phyloP scores from a whole-genome alignment of 1,139 yeast species.

The Kodamaea arcana region DNA sequence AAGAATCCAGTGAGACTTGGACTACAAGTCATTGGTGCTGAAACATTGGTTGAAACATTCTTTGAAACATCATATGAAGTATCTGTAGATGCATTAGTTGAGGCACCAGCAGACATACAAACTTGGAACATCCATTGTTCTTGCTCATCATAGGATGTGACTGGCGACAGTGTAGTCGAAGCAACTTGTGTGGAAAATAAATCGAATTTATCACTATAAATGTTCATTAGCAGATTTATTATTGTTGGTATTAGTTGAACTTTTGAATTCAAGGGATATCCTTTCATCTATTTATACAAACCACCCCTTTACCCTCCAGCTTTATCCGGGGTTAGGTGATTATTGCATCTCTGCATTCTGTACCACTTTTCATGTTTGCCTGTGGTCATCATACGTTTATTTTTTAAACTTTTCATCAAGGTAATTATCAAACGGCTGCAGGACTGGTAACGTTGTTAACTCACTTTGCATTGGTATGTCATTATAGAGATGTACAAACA shows the following conservation, averaged over 20 bases:
- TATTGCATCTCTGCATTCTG: too few species aligned
- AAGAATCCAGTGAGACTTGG: conserved; percentile 7
- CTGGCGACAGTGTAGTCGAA: conserved; percentile 7
- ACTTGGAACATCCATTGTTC: conserved; percentile 4
- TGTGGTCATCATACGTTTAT: too few species aligned
- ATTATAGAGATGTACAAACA: too few species aligned
- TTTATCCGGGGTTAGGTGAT: neutral
- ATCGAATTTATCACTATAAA: conserved; percentile 2
- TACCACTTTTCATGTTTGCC: too few species aligned
- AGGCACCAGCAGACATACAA: conserved; percentile 1
- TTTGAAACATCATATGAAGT: neutral
- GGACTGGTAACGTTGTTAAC: neutral
- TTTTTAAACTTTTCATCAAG: too few species aligned
- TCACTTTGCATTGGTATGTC: too few species aligned
- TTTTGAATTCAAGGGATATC: neutral
- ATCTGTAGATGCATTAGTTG: neutral
- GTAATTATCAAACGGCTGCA: neutral
- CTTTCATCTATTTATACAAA: neutral
- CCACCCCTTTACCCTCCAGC: neutral
- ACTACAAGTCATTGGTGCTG: conserved; percentile 5
- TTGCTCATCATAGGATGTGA: conserved; percentile 3
- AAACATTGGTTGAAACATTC: neutral
- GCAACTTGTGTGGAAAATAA: conserved; percentile 3
- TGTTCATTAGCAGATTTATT: neutral
- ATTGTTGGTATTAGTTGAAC: neutral